Conservation (phyloP, 768 basidiomycete genomes). For the Rhodotorula babjevae region DNA sequence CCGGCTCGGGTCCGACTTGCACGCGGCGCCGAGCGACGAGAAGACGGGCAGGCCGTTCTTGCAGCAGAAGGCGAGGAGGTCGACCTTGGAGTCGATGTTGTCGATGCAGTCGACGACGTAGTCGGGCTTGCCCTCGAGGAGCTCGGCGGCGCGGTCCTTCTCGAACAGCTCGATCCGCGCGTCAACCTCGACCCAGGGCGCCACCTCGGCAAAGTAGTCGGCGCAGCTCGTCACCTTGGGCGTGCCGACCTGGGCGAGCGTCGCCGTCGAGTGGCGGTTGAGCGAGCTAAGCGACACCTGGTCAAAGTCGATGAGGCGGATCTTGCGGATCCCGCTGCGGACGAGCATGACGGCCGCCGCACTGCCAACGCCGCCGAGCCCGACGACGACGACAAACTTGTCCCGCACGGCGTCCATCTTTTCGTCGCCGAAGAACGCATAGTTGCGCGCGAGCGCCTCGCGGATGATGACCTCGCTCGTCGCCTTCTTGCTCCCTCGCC, state of each 20-base stretch:
- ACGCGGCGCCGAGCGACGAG: slow-evolving; percentile 93
- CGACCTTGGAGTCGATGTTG: slow-evolving; percentile 94
- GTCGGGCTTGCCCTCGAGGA: slow-evolving; percentile 71
- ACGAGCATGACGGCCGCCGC: slow-evolving; percentile 53
- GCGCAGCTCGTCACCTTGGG: slow-evolving; percentile 82
- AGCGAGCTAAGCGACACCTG: slow-evolving; percentile 90
- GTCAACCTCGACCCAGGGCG: slow-evolving; percentile 83
- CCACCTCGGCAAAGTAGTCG: slow-evolving; percentile 59
- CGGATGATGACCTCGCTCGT: slow-evolving; percentile 66
- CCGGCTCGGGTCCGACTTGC: slow-evolving; percentile 89
- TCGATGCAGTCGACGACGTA: slow-evolving; percentile 99
- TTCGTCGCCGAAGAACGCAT: slow-evolving; percentile 87
- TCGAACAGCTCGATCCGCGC: slow-evolving; percentile 77
- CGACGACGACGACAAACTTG: slow-evolving; percentile 77
- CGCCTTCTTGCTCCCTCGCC: slow-evolving; percentile 7
- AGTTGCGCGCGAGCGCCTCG: slow-evolving; percentile 89
- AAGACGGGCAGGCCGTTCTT: slow-evolving; percentile 79
- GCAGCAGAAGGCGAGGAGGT: slow-evolving; percentile 82
- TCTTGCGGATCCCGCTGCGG: slow-evolving; percentile 39
- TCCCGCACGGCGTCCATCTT: slow-evolving; percentile 72
- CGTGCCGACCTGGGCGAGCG: slow-evolving; percentile 81
- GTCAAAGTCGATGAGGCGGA: slow-evolving; percentile 67
- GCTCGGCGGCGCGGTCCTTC: slow-evolving; percentile 62
- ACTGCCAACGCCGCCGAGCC: slow-evolving; percentile 94
- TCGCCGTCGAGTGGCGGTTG: slow-evolving; percentile 88